These are phyloP conservation scores for Lithospermum erythrorhizon DNA, from an alignment of 257 asterid genomes.

Conservation along the genomic window DNA sequence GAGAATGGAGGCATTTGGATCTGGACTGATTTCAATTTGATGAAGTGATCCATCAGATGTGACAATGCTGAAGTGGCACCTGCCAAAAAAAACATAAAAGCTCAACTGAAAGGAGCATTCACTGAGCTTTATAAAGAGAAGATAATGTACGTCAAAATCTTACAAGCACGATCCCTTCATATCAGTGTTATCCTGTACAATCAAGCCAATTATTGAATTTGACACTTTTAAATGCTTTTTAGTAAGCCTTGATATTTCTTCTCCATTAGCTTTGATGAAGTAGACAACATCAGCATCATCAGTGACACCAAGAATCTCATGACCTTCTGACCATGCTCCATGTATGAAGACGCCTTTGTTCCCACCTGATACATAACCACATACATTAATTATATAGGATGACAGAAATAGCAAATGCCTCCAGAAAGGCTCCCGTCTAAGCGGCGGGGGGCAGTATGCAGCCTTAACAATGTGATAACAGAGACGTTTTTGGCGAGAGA, in stretches of 20 bases:
- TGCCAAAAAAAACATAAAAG: slow-evolving; percentile 26
- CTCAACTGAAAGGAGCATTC: slow-evolving; percentile 19
- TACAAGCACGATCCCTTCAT: slow-evolving; percentile 61
- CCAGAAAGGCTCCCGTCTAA: no score
- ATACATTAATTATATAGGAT: not conserved
- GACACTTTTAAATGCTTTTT: slow-evolving; percentile 54
- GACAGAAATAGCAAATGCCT: not conserved
- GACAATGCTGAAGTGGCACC: slow-evolving; percentile 75
- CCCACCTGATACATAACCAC: slow-evolving; percentile 42
- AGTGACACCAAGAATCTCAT: slow-evolving; percentile 82
- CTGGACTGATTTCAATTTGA: slow-evolving; percentile 74
- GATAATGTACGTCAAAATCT: slow-evolving; percentile 17
- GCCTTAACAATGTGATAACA: no score
- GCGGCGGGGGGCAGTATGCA: no score
- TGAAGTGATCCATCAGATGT: slow-evolving; percentile 77
- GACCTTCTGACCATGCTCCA: slow-evolving; percentile 95
- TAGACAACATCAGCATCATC: slow-evolving; percentile 61
- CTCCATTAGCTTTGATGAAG: slow-evolving; percentile 76
- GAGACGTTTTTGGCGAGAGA: no score
- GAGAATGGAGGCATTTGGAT: slow-evolving; percentile 64
- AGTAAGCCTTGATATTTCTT: slow-evolving; percentile 73
- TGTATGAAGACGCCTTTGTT: slow-evolving; percentile 33
- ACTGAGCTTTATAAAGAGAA: slow-evolving; percentile 12
- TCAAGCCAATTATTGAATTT: slow-evolving; percentile 63
- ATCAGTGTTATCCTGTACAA: slow-evolving; percentile 44